Conservation (phyloP, 495 filamentous ascomycete genomes). For the Neurospora sublineolata region DNA sequence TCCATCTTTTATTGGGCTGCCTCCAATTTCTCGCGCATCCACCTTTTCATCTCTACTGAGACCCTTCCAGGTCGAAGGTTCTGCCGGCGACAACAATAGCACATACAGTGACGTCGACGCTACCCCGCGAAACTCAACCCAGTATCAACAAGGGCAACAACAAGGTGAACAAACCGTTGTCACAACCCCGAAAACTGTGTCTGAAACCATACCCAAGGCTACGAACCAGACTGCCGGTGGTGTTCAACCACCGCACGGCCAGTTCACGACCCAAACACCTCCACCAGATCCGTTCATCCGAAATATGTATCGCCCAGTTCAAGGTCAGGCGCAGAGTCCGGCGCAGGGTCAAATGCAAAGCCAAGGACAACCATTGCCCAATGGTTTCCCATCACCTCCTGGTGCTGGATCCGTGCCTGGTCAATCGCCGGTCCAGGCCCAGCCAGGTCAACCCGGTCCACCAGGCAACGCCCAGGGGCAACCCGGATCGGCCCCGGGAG, state of each 20-base stretch:
- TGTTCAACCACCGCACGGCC: neutral
- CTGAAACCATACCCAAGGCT: neutral
- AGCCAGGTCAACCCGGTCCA: conserved; percentile 7
- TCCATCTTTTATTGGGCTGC: conserved; percentile 35
- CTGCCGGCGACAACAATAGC: conserved; percentile 9
- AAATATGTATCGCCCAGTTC: conserved; percentile 20
- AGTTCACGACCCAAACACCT: conserved; percentile 7
- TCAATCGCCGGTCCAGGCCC: conserved; percentile 1
- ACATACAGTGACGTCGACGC: neutral
- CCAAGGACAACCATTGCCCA: conserved; percentile 6
- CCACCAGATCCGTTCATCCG: conserved; percentile 8
- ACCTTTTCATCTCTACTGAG: conserved; percentile 33
- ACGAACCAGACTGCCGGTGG: conserved; percentile 1
- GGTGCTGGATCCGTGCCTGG: neutral
- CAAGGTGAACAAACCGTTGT: neutral
- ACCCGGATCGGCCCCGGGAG: neutral
- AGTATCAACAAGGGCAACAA: conserved; percentile 3
- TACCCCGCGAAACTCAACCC: neutral
- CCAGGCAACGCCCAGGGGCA: conserved; percentile 9
- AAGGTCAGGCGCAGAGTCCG: conserved; percentile 2
- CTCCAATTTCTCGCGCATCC: conserved; percentile 41
- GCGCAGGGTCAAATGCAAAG: conserved; percentile 10
- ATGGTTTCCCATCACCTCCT: neutral
- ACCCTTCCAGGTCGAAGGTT: conserved; percentile 10
- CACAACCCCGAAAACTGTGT: neutral